A percentile compares a stretch with the other conserved stretches of the same genome.
Conservation (phyloP, 441 rosid genomes). For the Melastoma candidum region DNA sequence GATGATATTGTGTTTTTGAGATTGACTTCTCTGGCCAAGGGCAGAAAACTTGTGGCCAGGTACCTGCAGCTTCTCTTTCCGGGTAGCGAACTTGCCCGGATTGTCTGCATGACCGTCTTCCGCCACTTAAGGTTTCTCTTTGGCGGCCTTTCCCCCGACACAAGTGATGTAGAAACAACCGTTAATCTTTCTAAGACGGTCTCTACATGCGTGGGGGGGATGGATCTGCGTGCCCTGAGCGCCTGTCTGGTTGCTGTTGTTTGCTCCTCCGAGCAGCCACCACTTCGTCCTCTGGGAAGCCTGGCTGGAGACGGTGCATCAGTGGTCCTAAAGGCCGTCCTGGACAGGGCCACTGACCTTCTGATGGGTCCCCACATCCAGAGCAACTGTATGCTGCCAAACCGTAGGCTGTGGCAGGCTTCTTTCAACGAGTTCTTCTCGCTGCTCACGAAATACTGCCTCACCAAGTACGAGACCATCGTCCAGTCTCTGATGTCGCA, state of each 20-base stretch:
- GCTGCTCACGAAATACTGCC: constrained; percentile 88
- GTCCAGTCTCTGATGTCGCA: constrained; percentile 39
- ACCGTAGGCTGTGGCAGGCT: constrained; percentile 87
- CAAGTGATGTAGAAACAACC: constrained; percentile 37
- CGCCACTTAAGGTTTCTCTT: constrained; percentile 19
- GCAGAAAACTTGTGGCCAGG: constrained; percentile 28
- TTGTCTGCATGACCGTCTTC: constrained; percentile 74
- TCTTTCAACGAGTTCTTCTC: constrained; percentile 86
- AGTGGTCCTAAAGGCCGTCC: constrained; percentile 28
- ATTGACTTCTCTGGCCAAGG: constrained; percentile 78
- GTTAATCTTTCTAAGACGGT: constrained; percentile 41
- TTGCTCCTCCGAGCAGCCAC: constrained; percentile 96
- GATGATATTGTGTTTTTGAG: constrained; percentile 81
- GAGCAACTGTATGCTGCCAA: constrained; percentile 37
- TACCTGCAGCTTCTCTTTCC: constrained; percentile 75
- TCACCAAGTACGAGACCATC: constrained; percentile 71
- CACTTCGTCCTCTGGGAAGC: constrained; percentile 88
- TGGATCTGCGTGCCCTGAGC: constrained; percentile 91
- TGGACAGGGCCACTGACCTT: constrained; percentile 18
- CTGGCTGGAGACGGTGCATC: constrained; percentile 90
- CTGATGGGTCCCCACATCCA: constrained; percentile 26
- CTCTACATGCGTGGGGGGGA: constrained; percentile 51
- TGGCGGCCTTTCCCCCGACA: constrained; percentile 68
- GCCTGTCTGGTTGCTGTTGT: constrained; percentile 96
- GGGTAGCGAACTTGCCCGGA: constrained; percentile 70